phyloP scores from a whole-genome alignment of 257 asterid genomes.

The Solanum bulbocastanum region DNA sequence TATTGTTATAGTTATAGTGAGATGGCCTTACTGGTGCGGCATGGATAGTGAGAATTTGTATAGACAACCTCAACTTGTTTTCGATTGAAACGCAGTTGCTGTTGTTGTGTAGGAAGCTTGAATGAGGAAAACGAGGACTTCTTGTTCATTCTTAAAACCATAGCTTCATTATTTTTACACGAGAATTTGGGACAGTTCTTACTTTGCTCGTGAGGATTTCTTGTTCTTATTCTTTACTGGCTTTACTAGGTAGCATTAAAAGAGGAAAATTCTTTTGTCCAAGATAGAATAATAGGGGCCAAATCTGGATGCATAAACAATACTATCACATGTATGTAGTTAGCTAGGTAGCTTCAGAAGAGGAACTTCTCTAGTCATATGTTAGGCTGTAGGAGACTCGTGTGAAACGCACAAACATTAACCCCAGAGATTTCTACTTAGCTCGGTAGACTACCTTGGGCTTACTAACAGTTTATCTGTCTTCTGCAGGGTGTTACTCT shows the following conservation, averaged over 20 bases:
- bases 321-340: background rate
- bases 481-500: slow-evolving; percentile 60
- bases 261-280: background rate
- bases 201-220: background rate
- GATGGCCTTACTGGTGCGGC: background rate
- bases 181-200: background rate
- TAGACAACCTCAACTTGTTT: background rate
- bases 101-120: background rate
- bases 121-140: background rate
- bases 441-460: background rate
- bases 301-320: background rate
- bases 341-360: background rate
- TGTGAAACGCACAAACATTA: background rate
- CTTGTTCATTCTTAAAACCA: background rate
- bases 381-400: background rate
- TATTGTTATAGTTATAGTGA: background rate
- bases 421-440: background rate
- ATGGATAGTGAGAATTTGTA: background rate
- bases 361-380: background rate
- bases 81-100: background rate
- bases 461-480: background rate
- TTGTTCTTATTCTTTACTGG: background rate
- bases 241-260: background rate
- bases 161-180: background rate
- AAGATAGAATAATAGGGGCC: background rate